Conservation (phyloP, 139 green algal genomes). For the Picochlorum sp. region DNA sequence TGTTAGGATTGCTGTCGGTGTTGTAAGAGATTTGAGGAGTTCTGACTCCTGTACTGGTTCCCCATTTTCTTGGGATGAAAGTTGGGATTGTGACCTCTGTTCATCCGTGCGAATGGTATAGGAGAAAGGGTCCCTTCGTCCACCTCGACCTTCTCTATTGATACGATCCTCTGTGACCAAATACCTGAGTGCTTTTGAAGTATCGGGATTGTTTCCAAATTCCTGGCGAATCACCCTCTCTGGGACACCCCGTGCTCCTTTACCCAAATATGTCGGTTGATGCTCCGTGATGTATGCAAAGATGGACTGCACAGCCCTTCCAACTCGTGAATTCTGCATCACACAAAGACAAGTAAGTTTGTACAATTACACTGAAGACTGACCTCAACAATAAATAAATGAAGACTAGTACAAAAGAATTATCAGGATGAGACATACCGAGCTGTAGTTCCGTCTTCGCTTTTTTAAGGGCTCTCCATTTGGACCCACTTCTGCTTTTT, state of each 20-base stretch:
- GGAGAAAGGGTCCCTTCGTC: constrained; percentile 26
- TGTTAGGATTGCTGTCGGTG: neutral
- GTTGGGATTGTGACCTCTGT: too few relatives aligned
- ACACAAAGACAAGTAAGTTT: too few relatives aligned
- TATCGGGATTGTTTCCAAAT: constrained; percentile 46
- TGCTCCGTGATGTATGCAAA: constrained; percentile 14
- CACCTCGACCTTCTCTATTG: constrained; percentile 18
- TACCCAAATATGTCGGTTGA: constrained; percentile 3
- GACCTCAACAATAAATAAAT: too few relatives aligned
- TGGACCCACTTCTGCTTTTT: neutral
- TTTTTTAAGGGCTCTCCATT: neutral
- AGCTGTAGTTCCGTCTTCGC: neutral
- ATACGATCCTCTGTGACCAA: constrained; percentile 22
- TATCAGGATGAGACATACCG: too few relatives aligned
- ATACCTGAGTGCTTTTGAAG: constrained; percentile 36
- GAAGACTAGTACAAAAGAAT: too few relatives aligned
- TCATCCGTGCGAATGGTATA: too few relatives aligned
- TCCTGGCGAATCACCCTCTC: constrained; percentile 17
- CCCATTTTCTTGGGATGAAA: too few relatives aligned
- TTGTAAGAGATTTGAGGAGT: neutral
- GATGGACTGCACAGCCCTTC: constrained; percentile 8
- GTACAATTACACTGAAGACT: too few relatives aligned
- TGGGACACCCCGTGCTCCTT: constrained; percentile 1
- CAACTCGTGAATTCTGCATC: constrained; percentile 15
- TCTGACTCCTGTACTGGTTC: neutral